phyloP scores from a whole-genome alignment of 148 eudicot species.

The Rhododendron molle region DNA sequence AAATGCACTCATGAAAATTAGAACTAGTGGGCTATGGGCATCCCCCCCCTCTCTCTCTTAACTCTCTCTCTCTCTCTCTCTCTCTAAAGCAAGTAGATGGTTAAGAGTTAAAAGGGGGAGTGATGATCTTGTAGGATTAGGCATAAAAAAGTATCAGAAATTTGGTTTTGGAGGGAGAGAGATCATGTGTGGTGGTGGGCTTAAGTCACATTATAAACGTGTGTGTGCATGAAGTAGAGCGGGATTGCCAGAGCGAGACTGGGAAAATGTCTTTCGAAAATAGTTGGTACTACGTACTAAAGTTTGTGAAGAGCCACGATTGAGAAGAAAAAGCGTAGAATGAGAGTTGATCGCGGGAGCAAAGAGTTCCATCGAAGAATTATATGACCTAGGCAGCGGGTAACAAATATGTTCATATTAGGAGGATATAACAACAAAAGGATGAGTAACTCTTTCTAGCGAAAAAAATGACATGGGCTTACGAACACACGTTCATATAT shows the following conservation, averaged over 20 bases:
- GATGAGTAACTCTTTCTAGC: constrained; percentile 6
- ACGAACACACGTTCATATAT: neutral
- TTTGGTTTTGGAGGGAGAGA: neutral
- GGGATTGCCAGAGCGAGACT: neutral
- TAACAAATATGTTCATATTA: constrained; percentile 9
- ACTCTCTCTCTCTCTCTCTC: constrained; percentile 11
- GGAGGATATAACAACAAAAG: constrained; percentile 9
- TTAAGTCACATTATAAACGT: neutral
- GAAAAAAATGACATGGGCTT: neutral
- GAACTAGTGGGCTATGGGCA: constrained; percentile 12
- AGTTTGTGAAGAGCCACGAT: neutral
- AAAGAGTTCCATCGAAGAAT: neutral
- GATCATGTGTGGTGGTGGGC: neutral
- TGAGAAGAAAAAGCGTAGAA: neutral
- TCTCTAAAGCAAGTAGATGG: constrained; percentile 14
- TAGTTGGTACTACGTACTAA: neutral
- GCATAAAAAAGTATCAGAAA: no score
- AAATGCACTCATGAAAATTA: constrained; percentile 22
- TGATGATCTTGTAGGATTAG: no score
- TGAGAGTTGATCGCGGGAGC: neutral
- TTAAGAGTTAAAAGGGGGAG: neutral
- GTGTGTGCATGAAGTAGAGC: neutral
- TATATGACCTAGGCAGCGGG: constrained; percentile 8
- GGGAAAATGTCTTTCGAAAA: neutral
- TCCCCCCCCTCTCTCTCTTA: neutral